Conservation (phyloP, 2,329 filamentous ascomycete species). For the Penicillium hesseltinei region DNA sequence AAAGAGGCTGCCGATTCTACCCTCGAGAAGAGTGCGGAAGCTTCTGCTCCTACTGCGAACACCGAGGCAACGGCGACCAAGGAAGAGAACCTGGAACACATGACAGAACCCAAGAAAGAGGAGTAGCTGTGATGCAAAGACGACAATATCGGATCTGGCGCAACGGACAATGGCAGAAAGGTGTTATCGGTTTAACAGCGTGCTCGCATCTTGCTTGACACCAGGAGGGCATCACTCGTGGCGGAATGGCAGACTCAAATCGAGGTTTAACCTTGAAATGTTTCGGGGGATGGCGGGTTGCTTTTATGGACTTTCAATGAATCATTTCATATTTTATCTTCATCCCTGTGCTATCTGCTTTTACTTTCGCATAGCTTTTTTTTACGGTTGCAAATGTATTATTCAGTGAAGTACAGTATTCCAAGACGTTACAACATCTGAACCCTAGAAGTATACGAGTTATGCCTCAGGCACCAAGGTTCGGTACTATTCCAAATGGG, state of each 20-base stretch:
- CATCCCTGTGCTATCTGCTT: conserved; percentile 4
- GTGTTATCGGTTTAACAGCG: conserved; percentile 35
- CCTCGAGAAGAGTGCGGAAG: conserved; percentile 7
- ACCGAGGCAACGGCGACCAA: conserved; percentile 17
- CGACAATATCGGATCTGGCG: conserved; percentile 34
- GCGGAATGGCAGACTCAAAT: conserved; percentile 7
- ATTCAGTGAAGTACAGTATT: conserved; percentile 2
- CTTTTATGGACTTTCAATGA: conserved; percentile 7
- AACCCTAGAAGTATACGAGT: neutral
- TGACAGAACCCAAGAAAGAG: conserved; percentile 34
- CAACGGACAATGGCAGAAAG: conserved; percentile 37
- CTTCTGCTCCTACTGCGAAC: conserved; percentile 12
- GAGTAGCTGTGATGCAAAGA: conserved; percentile 23
- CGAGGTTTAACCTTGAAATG: conserved; percentile 1
- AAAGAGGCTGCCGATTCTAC: conserved; percentile 21
- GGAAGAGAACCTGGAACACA: conserved; percentile 8
- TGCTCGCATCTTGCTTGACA: conserved; percentile 19
- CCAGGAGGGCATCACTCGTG: conserved; percentile 9
- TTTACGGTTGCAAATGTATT: conserved; percentile 9
- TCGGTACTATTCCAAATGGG: conserved; percentile 15
- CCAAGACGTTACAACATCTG: neutral
- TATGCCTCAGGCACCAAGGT: conserved; percentile 5
- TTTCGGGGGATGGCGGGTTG: neutral
- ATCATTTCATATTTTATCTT: conserved; percentile 6
- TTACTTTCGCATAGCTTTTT: conserved; percentile 2